phyloP scores from a whole-genome alignment of 768 basidiomycete genomes.

The Russula brevipes region DNA sequence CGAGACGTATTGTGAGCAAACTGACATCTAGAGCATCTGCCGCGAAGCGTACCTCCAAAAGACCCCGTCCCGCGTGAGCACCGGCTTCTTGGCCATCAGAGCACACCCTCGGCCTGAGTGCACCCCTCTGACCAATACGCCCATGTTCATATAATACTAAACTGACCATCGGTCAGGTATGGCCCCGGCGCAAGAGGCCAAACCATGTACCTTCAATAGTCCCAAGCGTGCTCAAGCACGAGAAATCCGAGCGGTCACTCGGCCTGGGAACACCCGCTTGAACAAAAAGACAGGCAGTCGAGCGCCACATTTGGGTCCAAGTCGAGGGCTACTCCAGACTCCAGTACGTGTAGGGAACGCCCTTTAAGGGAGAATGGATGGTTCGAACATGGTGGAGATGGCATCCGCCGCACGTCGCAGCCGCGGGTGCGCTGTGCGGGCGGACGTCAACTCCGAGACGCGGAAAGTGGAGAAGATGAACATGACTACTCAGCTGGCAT shows the following conservation, averaged over 20 bases:
- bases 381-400: not conserved
- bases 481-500: conserved; percentile 11
- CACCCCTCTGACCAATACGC: not conserved
- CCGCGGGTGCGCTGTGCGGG: conserved; percentile 13
- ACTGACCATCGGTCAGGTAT: not conserved
- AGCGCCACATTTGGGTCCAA: too few species aligned
- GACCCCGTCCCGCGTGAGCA: not conserved
- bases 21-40: not conserved
- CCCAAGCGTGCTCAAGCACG: not conserved
- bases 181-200: not conserved
- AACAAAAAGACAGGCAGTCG: not conserved
- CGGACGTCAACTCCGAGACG: conserved; percentile 12
- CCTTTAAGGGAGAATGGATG: too few species aligned
- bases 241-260: not conserved
- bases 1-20: not conserved
- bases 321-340: too few species aligned
- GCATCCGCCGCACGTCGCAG: conserved; percentile 14
- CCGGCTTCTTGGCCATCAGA: not conserved
- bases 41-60: not conserved
- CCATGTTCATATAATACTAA: not conserved
- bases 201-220: not conserved
- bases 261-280: not conserved
- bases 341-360: too few species aligned
- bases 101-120: conserved; percentile 8
- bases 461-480: conserved; percentile 3